These are phyloP conservation scores for Tolypocladium cylindrosporum DNA, from an alignment of 2,329 filamentous ascomycete genomes.

Conservation along the genomic window DNA sequence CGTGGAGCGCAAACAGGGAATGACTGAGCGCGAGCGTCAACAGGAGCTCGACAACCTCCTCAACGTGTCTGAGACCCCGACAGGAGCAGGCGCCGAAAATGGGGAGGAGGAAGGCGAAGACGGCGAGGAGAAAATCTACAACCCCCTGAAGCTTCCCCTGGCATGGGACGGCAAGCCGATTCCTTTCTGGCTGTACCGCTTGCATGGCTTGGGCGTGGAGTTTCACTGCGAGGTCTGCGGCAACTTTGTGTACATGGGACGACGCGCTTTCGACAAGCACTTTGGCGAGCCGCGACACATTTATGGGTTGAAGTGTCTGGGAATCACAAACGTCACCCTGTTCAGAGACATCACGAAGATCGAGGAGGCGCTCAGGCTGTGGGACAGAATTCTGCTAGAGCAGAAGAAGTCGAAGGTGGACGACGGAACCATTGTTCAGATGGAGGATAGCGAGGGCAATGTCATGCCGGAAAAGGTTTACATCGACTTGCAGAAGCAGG, in stretches of 20 bases:
- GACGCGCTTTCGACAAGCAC: conserved; percentile 94
- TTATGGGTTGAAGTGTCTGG: conserved; percentile 86
- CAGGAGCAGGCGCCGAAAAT: conserved; percentile 31
- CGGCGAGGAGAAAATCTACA: conserved; percentile 86
- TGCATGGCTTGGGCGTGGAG: conserved; percentile 90
- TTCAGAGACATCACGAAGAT: conserved; percentile 94
- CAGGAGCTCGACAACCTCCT: conserved; percentile 87
- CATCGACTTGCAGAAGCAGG: conserved; percentile 87
- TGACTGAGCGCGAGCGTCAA: conserved; percentile 93
- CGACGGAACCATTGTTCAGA: conserved; percentile 83
- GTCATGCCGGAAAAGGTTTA: conserved; percentile 99
- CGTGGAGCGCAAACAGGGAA: conserved; percentile 90
- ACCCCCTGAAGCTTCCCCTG: conserved; percentile 87
- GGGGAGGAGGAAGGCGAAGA: conserved; percentile 64
- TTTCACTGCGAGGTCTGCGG: conserved; percentile 95
- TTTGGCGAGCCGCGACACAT: conserved; percentile 92
- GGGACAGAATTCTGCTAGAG: conserved; percentile 87
- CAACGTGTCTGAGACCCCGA: conserved; percentile 24
- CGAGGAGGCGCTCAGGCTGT: conserved; percentile 76
- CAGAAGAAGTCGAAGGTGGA: conserved; percentile 67
- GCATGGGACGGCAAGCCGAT: conserved; percentile 99
- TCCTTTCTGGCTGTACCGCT: conserved; percentile 96
- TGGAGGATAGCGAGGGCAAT: conserved; percentile 96
- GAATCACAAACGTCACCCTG: conserved; percentile 81
- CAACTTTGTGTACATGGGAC: conserved; percentile 98